A percentile compares a stretch with the other conserved stretches of the same genome.
These are phyloP conservation scores for Globisporangium uncinulatum DNA, from an alignment of 352 stramenopile species.

Conservation along the genomic window DNA sequence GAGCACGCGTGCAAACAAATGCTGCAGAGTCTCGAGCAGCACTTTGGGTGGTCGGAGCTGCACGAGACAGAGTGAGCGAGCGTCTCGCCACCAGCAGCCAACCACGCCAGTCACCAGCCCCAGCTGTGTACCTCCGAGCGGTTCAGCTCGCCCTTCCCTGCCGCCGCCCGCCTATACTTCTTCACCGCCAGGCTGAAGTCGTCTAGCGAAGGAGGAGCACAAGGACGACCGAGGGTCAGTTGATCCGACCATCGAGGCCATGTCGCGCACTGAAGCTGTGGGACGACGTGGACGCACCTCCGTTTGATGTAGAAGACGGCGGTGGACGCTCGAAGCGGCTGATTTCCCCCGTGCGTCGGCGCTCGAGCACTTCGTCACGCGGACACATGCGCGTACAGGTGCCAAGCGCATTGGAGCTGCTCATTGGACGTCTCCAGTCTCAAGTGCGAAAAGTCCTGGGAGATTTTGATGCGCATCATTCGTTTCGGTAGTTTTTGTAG, in stretches of 20 bases:
- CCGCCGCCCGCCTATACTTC: conserved; percentile 50
- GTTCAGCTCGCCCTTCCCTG: conserved; percentile 25
- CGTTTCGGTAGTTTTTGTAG: too few relatives aligned
- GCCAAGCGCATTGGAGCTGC: conserved; percentile 4
- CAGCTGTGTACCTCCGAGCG: neutral
- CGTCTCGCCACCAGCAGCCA: neutral
- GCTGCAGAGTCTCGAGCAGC: conserved; percentile 32
- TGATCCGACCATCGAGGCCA: neutral
- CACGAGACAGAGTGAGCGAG: neutral
- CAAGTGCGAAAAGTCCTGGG: too few relatives aligned
- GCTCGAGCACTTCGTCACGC: conserved; percentile 23
- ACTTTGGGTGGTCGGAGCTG: conserved; percentile 30
- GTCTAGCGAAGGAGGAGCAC: conserved; percentile 2
- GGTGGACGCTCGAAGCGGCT: conserved; percentile 35
- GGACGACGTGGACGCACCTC: neutral
- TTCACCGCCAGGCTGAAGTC: conserved; percentile 25
- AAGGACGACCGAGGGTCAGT: neutral
- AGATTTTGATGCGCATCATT: too few relatives aligned
- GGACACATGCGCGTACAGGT: conserved; percentile 30
- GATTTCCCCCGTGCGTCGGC: conserved; percentile 27
- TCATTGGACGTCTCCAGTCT: too few relatives aligned
- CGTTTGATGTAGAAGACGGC: neutral
- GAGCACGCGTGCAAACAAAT: conserved; percentile 39
- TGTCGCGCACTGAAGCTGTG: neutral
- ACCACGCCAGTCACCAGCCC: neutral